Evolutionary conservation across 2,329 filamentous ascomycete genomes (phyloP).

Genomic region (Phyllosticta ampelicida): DNA sequence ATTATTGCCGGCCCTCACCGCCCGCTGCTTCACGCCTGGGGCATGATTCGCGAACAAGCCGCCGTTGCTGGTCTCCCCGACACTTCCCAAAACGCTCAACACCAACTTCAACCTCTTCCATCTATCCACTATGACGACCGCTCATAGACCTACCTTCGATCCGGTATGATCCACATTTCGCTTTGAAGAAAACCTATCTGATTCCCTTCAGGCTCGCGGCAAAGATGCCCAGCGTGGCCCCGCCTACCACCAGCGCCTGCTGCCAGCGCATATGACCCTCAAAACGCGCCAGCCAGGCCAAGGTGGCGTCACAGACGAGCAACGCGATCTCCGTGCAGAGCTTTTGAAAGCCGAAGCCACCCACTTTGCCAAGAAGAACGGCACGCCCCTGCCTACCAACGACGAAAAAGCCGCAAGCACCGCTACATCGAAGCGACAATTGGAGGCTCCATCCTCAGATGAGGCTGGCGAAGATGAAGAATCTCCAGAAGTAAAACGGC

Average conservation of each 20-base stretch:
- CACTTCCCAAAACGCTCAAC: not conserved
- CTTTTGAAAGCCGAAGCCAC: constrained; percentile 79
- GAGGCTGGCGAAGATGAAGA: constrained; percentile 42
- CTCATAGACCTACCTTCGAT: constrained; percentile 87
- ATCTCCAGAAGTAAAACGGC: constrained; percentile 69
- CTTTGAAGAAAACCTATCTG: constrained; percentile 13
- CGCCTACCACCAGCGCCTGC: constrained; percentile 90
- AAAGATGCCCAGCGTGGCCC: constrained; percentile 91
- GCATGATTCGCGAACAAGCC: not conserved
- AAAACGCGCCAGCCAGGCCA: constrained; percentile 86
- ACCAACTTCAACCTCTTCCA: not conserved
- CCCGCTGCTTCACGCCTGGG: not conserved
- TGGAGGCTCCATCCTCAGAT: constrained; percentile 14
- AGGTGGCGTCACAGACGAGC: constrained; percentile 65
- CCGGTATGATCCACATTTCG: constrained; percentile 47
- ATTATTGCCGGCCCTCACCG: not conserved
- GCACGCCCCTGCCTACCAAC: constrained; percentile 43
- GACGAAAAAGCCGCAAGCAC: constrained; percentile 30
- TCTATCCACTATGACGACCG: constrained; percentile 36
- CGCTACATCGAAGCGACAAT: constrained; percentile 47
- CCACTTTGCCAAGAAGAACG: constrained; percentile 77
- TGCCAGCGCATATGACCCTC: constrained; percentile 85
- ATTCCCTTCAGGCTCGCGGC: constrained; percentile 58
- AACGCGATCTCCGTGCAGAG: constrained; percentile 78
- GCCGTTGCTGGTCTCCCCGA: not conserved